Conservation (phyloP, 441 rosid species). For the Euphorbia corollata region DNA sequence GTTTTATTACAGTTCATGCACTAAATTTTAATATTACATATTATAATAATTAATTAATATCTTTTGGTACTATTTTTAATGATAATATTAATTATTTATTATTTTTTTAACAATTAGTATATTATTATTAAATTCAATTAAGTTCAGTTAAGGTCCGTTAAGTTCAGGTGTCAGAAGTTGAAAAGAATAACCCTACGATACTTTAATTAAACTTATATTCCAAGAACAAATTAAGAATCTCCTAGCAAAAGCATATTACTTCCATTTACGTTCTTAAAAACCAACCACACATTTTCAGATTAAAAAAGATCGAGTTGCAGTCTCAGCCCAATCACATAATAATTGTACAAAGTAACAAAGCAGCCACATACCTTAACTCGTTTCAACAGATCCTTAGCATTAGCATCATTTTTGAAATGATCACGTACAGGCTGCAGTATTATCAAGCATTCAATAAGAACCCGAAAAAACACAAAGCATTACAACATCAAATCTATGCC, state of each 20-base stretch:
- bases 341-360: conserved; percentile 1
- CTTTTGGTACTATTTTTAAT: too few species aligned
- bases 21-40: too few species aligned
- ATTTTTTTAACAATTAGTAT: too few species aligned
- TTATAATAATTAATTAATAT: too few species aligned
- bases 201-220: too few species aligned
- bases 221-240: neutral
- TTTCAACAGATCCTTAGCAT: conserved; percentile 63
- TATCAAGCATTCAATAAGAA: neutral
- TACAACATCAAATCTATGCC: neutral
- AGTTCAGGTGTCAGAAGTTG: too few species aligned
- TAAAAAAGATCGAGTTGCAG: neutral
- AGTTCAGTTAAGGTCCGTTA: too few species aligned
- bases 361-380: conserved; percentile 52
- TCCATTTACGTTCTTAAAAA: neutral
- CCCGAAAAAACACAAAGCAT: neutral
- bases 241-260: neutral
- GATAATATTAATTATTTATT: too few species aligned
- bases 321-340: neutral
- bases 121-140: too few species aligned
- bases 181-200: too few species aligned
- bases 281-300: neutral
- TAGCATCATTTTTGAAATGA: conserved; percentile 53
- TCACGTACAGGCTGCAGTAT: conserved; percentile 70
- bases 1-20: too few species aligned